Conservation (phyloP, 106 monocot species). For the Dendrobium officinale region DNA sequence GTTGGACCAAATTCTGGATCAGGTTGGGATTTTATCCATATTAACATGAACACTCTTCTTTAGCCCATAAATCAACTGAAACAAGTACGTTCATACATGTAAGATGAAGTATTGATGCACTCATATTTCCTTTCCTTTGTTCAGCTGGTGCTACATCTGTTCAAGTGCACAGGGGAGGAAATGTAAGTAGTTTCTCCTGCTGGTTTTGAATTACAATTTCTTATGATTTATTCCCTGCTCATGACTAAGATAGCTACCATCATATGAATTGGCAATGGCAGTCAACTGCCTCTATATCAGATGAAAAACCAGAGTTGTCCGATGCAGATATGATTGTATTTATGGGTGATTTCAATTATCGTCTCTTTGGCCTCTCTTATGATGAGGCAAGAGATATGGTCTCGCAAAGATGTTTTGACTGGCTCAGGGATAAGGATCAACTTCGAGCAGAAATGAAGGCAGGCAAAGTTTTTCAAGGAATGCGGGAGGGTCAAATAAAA, state of each 20-base stretch:
- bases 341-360: slow-evolving; percentile 73
- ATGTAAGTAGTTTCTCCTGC: slow-evolving; percentile 29
- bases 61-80: neutral
- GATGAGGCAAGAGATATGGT: slow-evolving; percentile 78
- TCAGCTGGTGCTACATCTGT: slow-evolving; percentile 49
- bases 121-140: slow-evolving; percentile 1
- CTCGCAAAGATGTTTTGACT: slow-evolving; percentile 76
- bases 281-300: slow-evolving; percentile 33
- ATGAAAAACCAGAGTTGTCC: slow-evolving; percentile 59
- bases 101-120: neutral
- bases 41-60: neutral
- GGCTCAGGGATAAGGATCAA: slow-evolving; percentile 78
- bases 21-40: slow-evolving; percentile 22
- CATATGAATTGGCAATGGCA: slow-evolving; percentile 14
- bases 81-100: neutral
- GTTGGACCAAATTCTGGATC: slow-evolving; percentile 30
- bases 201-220: slow-evolving; percentile 1
- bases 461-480: slow-evolving; percentile 77
- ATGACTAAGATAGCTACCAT: neutral
- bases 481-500: slow-evolving; percentile 61
- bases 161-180: slow-evolving; percentile 31
- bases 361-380: slow-evolving; percentile 52
- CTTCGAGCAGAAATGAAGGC: slow-evolving; percentile 66
- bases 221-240: neutral
- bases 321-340: slow-evolving; percentile 71